These are phyloP conservation scores for Nannizziopsis arthrosporioides DNA, from an alignment of 2,329 filamentous ascomycete genomes.

Conservation along the genomic window DNA sequence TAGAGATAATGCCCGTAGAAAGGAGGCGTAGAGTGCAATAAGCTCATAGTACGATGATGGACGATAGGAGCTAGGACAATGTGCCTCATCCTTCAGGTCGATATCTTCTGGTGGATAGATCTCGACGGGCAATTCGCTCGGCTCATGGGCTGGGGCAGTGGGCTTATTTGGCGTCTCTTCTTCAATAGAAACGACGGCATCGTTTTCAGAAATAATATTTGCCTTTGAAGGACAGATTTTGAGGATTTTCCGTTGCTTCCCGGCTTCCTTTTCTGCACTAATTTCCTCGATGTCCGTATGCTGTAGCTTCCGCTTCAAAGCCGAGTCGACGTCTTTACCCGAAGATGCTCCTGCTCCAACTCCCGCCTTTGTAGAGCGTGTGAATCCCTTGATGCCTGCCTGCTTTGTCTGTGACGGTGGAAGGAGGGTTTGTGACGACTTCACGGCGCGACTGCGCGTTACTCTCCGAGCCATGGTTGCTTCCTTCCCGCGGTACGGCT, in stretches of 20 bases:
- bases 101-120: background rate
- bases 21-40: constrained; percentile 52
- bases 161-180: background rate
- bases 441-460: constrained; percentile 20
- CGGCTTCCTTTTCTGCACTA: background rate
- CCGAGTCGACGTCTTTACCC: constrained; percentile 23
- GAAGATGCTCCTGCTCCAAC: constrained; percentile 17
- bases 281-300: constrained; percentile 14
- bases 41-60: constrained; percentile 39
- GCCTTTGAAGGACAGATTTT: background rate
- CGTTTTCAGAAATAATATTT: background rate
- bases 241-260: background rate
- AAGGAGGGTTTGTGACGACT: constrained; percentile 22
- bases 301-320: constrained; percentile 32
- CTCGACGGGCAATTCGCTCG: background rate
- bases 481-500: background rate
- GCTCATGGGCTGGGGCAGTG: background rate
- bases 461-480: constrained; percentile 9
- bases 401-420: constrained; percentile 25
- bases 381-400: constrained; percentile 35
- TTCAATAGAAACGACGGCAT: background rate
- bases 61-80: constrained; percentile 18
- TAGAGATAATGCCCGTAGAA: constrained; percentile 56
- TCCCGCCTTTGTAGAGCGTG: constrained; percentile 35
- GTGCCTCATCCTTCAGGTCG: background rate